A percentile compares a stretch with the other conserved stretches of the same genome.
Conservation (phyloP, 2,329 filamentous ascomycete species). For the Colletotrichum lindemuthianum region DNA sequence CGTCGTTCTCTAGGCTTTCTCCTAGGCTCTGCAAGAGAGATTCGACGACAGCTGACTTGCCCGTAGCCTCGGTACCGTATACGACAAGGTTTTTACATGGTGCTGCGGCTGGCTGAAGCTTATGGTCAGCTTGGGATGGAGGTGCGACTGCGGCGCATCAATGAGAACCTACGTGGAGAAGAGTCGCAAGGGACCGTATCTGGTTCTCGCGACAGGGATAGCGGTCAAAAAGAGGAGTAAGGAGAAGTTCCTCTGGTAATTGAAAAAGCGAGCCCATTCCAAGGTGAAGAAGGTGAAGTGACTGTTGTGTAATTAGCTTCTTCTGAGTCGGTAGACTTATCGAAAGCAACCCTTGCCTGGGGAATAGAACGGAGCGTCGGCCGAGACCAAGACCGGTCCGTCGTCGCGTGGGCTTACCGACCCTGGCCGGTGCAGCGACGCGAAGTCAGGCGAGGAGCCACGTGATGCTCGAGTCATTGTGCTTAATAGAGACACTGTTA, state of each 20-base stretch:
- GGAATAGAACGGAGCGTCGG: conserved; percentile 8
- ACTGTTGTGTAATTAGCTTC: too few species aligned
- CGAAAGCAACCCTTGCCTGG: not conserved
- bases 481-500: too few species aligned
- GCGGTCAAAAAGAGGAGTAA: conserved; percentile 54
- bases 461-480: too few species aligned
- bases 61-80: conserved; percentile 87
- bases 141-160: conserved; percentile 1
- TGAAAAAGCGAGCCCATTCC: conserved; percentile 56
- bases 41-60: conserved; percentile 78
- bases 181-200: conserved; percentile 66
- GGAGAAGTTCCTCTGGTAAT: conserved; percentile 62
- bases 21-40: conserved; percentile 65
- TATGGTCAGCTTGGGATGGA: conserved; percentile 36
- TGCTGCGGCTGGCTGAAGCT: conserved; percentile 67
- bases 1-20: conserved; percentile 44
- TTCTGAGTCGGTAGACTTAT: too few species aligned
- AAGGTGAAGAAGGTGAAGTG: not conserved
- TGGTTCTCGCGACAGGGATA: conserved; percentile 70
- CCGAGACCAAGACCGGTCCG: conserved; percentile 2
- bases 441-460: conserved; percentile 28
- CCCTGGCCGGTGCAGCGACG: conserved; percentile 2
- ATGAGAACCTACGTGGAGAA: conserved; percentile 57
- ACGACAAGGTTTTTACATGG: conserved; percentile 79
- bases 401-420: not conserved